These are phyloP conservation scores for Coniochaeta hoffmannii DNA, from an alignment of 2,329 filamentous ascomycete species.

Conservation along the genomic window DNA sequence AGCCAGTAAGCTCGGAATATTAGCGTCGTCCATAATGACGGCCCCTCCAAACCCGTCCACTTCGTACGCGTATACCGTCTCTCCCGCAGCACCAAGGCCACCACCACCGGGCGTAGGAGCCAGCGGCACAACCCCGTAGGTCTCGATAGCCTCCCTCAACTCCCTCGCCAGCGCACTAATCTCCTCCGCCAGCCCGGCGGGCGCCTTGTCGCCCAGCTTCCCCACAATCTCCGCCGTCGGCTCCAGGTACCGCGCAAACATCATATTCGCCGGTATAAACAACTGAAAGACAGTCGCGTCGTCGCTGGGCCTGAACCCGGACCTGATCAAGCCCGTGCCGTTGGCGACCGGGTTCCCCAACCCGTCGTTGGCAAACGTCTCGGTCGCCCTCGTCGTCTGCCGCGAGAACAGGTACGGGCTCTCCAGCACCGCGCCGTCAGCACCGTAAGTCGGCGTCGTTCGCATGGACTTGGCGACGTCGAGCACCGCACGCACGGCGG, in stretches of 20 bases:
- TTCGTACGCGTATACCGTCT: constrained; percentile 62
- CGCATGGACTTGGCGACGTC: constrained; percentile 62
- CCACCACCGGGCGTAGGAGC: neutral
- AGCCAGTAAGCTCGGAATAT: constrained; percentile 55
- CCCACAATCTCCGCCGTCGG: constrained; percentile 38
- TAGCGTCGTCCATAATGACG: constrained; percentile 60
- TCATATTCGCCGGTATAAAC: constrained; percentile 85
- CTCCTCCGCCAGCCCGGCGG: constrained; percentile 40
- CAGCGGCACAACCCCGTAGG: constrained; percentile 40
- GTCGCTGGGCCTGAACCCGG: constrained; percentile 85
- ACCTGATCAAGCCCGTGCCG: constrained; percentile 75
- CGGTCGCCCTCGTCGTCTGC: constrained; percentile 63
- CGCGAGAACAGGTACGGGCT: constrained; percentile 71
- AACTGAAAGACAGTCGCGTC: constrained; percentile 81
- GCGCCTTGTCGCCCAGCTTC: constrained; percentile 23
- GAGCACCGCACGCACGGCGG: constrained; percentile 64
- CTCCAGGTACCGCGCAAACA: constrained; percentile 60
- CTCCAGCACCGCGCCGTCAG: constrained; percentile 45
- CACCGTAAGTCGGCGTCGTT: constrained; percentile 65
- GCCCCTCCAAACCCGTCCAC: constrained; percentile 60
- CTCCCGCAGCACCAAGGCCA: constrained; percentile 18
- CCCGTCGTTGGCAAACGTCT: constrained; percentile 72
- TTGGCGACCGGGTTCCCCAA: constrained; percentile 72
- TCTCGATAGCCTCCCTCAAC: constrained; percentile 22
- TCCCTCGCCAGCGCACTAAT: constrained; percentile 53